A percentile compares a stretch with the other conserved stretches of the same genome.
Evolutionary conservation across 2,329 filamentous ascomycete species (phyloP).

Genomic region (Sporothrix protearum): DNA sequence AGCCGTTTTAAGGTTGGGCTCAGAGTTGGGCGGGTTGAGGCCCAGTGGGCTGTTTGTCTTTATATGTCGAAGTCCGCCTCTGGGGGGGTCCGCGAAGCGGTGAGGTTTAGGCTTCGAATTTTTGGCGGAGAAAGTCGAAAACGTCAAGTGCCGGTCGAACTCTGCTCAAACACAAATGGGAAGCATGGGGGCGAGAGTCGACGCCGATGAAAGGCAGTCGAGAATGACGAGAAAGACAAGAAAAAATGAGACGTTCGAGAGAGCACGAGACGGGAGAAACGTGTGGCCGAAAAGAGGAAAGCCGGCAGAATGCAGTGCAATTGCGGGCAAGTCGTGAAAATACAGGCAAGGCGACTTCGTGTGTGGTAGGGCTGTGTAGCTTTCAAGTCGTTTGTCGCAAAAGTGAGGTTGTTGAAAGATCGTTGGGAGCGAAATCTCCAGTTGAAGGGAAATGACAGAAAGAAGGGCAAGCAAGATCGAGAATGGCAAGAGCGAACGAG

Average conservation of each 20-base stretch:
- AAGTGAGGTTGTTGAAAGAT: neutral
- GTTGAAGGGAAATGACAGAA: neutral
- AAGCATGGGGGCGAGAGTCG: conserved; percentile 21
- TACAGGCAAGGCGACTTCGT: neutral
- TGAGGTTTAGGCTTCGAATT: conserved; percentile 1
- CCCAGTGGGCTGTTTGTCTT: neutral
- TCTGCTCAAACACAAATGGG: conserved; percentile 6
- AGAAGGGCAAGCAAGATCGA: neutral
- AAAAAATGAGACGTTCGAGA: neutral
- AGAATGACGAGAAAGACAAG: neutral
- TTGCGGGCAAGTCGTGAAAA: neutral
- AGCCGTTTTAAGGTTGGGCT: conserved; percentile 6
- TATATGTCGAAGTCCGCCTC: neutral
- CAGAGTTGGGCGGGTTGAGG: neutral
- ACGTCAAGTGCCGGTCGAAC: neutral
- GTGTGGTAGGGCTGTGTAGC: neutral
- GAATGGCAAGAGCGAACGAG: neutral
- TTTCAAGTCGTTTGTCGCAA: neutral
- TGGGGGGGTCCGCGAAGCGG: conserved; percentile 6
- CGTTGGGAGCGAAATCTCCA: neutral
- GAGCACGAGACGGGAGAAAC: conserved; percentile 6
- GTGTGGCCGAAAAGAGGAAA: neutral
- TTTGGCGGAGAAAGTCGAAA: neutral
- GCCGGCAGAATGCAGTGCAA: neutral
- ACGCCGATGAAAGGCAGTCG: conserved; percentile 20